A percentile compares a stretch with the other conserved stretches of the same genome.
Conservation (phyloP, 352 stramenopile genomes). For the Pythium pectinolyticum region DNA sequence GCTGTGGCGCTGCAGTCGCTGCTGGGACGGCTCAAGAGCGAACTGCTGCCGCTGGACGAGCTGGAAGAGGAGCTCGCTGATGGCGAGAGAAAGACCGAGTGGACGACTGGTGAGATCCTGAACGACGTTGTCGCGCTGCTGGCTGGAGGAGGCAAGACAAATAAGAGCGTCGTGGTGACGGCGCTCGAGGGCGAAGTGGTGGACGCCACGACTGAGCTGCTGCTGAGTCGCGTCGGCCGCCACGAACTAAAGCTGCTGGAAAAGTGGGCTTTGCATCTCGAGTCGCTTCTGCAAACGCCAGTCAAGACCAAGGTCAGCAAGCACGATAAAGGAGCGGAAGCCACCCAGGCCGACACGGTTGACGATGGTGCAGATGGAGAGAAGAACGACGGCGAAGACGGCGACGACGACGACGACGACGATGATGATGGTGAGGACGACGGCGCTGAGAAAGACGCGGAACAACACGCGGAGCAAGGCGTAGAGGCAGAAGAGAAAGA, state of each 20-base stretch:
- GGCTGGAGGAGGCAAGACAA: background rate
- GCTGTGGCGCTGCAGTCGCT: slow-evolving; percentile 44
- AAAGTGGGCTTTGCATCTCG: slow-evolving; percentile 42
- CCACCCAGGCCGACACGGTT: background rate
- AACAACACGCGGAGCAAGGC: background rate
- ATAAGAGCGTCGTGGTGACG: slow-evolving; percentile 27
- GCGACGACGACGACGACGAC: background rate
- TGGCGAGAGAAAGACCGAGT: background rate
- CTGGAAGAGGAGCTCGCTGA: slow-evolving; percentile 20
- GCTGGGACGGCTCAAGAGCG: slow-evolving; percentile 33
- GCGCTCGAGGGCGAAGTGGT: slow-evolving; percentile 55
- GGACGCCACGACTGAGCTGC: slow-evolving; percentile 64
- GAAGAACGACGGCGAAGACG: too few species aligned
- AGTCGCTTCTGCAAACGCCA: slow-evolving; percentile 14
- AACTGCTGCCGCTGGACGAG: slow-evolving; percentile 39
- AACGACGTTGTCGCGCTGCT: background rate
- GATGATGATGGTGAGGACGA: background rate
- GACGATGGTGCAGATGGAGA: too few species aligned
- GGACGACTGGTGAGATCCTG: slow-evolving; percentile 14
- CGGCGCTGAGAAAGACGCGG: background rate
- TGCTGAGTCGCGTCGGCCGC: slow-evolving; percentile 46
- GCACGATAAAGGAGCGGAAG: background rate
- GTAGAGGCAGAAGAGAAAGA: background rate
- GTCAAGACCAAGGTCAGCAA: background rate
- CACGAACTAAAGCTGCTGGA: slow-evolving; percentile 39